These are phyloP conservation scores for Tilletia indica DNA, from an alignment of 1,284 basidiomycete genomes.

Conservation along the genomic window DNA sequence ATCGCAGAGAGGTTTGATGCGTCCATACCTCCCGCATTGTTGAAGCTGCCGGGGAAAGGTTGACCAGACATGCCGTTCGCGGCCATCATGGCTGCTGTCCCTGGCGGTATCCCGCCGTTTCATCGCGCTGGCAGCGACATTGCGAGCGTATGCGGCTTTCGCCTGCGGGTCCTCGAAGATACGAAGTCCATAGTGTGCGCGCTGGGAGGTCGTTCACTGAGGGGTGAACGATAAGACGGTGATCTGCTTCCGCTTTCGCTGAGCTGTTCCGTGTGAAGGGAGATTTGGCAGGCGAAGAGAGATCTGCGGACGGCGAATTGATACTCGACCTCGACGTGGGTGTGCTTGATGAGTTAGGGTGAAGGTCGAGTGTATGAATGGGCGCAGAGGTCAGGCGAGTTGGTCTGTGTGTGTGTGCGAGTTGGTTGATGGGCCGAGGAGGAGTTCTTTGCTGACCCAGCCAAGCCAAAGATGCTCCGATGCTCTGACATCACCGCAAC, in stretches of 20 bases:
- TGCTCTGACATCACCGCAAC: neutral
- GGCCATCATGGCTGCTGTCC: neutral
- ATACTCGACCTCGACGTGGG: no score
- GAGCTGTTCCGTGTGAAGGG: no score
- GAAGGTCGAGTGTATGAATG: no score
- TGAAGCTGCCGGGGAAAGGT: neutral
- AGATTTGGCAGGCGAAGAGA: no score
- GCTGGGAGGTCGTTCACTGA: neutral
- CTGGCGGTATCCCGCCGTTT: neutral
- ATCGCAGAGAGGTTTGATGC: no score
- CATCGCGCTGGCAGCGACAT: neutral
- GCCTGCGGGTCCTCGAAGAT: slow-evolving; percentile 1
- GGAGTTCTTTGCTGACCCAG: neutral
- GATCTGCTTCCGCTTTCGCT: no score
- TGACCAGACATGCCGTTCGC: no score
- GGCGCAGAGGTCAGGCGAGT: no score
- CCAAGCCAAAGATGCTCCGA: neutral
- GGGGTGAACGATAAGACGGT: neutral
- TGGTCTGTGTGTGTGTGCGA: neutral
- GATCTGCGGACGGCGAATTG: no score
- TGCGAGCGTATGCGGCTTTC: neutral
- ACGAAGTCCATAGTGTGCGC: slow-evolving; percentile 13
- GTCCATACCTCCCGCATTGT: neutral
- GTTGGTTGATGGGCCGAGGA: neutral
- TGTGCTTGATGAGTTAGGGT: no score